These are phyloP conservation scores for Cyphellophora attinorum DNA, from an alignment of 2,329 filamentous ascomycete genomes.

Conservation along the genomic window DNA sequence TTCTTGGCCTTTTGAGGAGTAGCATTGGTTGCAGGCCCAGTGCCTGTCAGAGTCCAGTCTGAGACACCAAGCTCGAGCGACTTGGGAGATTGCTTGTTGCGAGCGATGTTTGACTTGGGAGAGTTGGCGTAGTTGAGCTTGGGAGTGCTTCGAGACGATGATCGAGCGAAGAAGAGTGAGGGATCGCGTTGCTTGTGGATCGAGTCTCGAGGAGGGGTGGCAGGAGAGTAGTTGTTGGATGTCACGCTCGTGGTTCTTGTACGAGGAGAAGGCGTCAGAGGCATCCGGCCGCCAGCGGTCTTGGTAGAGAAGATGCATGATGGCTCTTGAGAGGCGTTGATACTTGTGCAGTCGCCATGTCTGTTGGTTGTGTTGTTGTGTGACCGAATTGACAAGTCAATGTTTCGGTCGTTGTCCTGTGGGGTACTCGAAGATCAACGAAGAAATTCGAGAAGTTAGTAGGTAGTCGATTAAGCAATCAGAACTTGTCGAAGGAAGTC, in stretches of 20 bases:
- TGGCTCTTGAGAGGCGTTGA: conserved; percentile 94
- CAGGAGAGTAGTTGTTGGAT: conserved; percentile 59
- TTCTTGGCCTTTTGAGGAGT: conserved; percentile 49
- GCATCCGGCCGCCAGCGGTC: conserved; percentile 89
- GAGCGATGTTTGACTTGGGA: conserved; percentile 92
- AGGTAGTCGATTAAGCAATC: conserved; percentile 25
- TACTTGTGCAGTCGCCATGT: conserved; percentile 74
- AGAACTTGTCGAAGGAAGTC: conserved; percentile 21
- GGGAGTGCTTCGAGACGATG: conserved; percentile 37
- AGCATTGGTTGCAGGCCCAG: conserved; percentile 47
- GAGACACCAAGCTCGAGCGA: conserved; percentile 86
- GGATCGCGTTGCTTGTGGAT: conserved; percentile 67
- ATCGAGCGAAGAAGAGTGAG: conserved; percentile 67
- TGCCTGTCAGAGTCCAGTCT: conserved; percentile 83
- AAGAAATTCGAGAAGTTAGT: conserved; percentile 24
- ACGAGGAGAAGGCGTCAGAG: conserved; percentile 83
- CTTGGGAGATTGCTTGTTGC: conserved; percentile 63
- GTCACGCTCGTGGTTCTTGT: conserved; percentile 42
- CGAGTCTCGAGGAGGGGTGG: conserved; percentile 61
- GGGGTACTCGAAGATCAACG: conserved; percentile 18
- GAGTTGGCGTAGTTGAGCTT: conserved; percentile 69
- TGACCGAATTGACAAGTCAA: conserved; percentile 40
- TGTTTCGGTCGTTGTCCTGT: conserved; percentile 33
- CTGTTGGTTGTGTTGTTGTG: conserved; percentile 20
- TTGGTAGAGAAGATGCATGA: conserved; percentile 80